Conservation (phyloP, 169 alveolate genomes). For the Plasmodium gonderi region DNA sequence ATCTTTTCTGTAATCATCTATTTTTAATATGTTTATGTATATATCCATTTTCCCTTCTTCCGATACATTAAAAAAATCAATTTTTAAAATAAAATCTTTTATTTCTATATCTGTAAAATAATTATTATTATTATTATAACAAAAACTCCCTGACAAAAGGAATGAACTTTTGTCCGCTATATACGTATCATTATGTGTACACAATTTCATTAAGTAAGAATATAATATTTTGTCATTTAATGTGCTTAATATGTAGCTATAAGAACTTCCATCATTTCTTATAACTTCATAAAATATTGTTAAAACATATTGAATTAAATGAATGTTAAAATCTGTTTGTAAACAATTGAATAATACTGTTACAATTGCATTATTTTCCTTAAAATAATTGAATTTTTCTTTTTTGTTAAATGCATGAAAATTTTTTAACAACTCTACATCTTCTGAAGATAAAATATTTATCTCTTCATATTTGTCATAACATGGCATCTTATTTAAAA, state of each 20-base stretch:
- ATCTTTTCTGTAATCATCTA: conserved; percentile 70
- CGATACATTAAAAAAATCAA: conserved; percentile 71
- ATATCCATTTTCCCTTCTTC: conserved; percentile 77
- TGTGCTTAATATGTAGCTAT: conserved; percentile 65
- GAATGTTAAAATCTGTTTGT: conserved; percentile 67
- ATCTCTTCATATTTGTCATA: conserved; percentile 74
- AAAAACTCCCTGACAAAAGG: conserved; percentile 71
- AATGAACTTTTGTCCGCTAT: conserved; percentile 74
- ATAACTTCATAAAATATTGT: conserved; percentile 73
- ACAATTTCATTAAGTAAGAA: conserved; percentile 54
- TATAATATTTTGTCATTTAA: conserved; percentile 37
- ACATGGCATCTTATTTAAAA: conserved; percentile 74
- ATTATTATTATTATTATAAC: conserved; percentile 70
- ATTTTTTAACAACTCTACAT: conserved; percentile 73
- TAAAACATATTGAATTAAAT: conserved; percentile 74
- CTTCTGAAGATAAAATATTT: conserved; percentile 67
- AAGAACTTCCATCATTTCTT: conserved; percentile 77
- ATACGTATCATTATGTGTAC: conserved; percentile 73
- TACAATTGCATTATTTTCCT: conserved; percentile 47
- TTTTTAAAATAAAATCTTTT: conserved; percentile 74
- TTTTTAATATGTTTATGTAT: conserved; percentile 71
- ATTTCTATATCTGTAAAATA: conserved; percentile 66
- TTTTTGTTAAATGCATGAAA: conserved; percentile 72
- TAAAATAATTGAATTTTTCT: conserved; percentile 69
- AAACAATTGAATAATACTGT: conserved; percentile 59